A percentile compares a stretch with the other conserved stretches of the same genome.
These are phyloP conservation scores for Mycena latifolia DNA, from an alignment of 768 basidiomycete genomes.

Conservation along the genomic window DNA sequence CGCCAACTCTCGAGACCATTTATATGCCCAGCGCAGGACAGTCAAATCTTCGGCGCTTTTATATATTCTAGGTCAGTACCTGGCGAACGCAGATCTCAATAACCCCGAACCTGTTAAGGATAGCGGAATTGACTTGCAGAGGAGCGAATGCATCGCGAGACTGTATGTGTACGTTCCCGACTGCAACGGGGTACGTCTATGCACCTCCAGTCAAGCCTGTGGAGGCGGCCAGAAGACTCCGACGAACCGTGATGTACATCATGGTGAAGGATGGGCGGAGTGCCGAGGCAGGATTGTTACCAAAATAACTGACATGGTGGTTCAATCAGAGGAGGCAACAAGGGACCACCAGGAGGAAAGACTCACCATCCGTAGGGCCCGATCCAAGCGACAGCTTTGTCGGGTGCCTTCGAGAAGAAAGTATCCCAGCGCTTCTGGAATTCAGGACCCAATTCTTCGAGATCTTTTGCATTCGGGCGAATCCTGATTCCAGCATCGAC, in stretches of 20 bases:
- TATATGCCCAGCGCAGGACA: constrained; percentile 49
- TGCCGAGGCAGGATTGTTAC: not conserved
- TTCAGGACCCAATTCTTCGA: constrained; percentile 59
- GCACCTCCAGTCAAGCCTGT: not conserved
- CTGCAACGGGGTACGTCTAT: constrained; percentile 48
- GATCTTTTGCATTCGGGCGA: constrained; percentile 61
- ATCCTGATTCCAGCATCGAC: constrained; percentile 68
- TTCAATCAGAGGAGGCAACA: not conserved
- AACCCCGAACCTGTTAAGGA: constrained; percentile 44
- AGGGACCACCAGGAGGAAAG: not conserved
- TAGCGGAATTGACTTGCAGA: constrained; percentile 47
- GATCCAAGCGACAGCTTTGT: constrained; percentile 64
- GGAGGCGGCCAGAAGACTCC: not conserved
- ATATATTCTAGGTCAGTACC: too few species aligned
- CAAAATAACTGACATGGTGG: constrained; percentile 43
- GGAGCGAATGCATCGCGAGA: constrained; percentile 46
- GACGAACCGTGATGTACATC: constrained; percentile 48
- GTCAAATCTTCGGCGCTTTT: constrained; percentile 36
- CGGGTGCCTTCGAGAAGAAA: constrained; percentile 61
- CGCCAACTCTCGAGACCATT: constrained; percentile 50
- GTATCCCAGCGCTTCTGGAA: constrained; percentile 62
- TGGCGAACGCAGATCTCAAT: not conserved
- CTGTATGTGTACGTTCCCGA: constrained; percentile 52
- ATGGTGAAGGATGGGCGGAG: constrained; percentile 41
- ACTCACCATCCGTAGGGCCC: constrained; percentile 46